Conservation (phyloP, 2,329 filamentous ascomycete species). For the Orbilia oligospora region DNA sequence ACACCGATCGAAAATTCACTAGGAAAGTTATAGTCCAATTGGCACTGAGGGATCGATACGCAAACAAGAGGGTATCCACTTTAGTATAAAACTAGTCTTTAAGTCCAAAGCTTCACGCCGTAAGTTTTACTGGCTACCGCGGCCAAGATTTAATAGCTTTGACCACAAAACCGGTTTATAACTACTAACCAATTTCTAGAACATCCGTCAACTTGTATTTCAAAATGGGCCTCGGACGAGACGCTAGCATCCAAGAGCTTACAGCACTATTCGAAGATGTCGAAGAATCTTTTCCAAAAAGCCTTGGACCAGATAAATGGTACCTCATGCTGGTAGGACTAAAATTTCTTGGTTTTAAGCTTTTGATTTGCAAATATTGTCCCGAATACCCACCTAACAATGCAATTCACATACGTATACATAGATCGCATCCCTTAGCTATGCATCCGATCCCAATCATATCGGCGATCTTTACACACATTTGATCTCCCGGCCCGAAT, state of each 20-base stretch:
- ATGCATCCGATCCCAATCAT: conserved; percentile 71
- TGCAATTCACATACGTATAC: neutral
- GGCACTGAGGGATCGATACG: no score
- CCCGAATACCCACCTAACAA: neutral
- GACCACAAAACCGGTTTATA: no score
- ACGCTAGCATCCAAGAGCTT: conserved; percentile 65
- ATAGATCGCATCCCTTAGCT: conserved; percentile 68
- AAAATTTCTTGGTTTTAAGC: neutral
- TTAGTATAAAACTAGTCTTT: no score
- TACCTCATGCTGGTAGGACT: conserved; percentile 68
- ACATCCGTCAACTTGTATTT: neutral
- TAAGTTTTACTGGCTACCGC: no score
- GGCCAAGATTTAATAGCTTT: no score
- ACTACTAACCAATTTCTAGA: neutral
- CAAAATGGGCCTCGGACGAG: neutral
- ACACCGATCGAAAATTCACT: no score
- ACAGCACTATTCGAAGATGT: conserved; percentile 67
- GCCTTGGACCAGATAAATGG: conserved; percentile 69
- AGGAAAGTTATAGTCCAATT: no score
- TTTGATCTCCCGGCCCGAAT: conserved; percentile 71
- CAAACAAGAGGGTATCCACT: no score
- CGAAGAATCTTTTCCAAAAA: conserved; percentile 68
- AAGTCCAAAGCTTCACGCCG: no score
- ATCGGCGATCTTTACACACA: conserved; percentile 73
- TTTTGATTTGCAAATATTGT: neutral